A percentile compares a stretch with the other conserved stretches of the same genome.
Conservation (phyloP, 2,329 filamentous ascomycete genomes). For the Stagonosporopsis chrysanthemi region DNA sequence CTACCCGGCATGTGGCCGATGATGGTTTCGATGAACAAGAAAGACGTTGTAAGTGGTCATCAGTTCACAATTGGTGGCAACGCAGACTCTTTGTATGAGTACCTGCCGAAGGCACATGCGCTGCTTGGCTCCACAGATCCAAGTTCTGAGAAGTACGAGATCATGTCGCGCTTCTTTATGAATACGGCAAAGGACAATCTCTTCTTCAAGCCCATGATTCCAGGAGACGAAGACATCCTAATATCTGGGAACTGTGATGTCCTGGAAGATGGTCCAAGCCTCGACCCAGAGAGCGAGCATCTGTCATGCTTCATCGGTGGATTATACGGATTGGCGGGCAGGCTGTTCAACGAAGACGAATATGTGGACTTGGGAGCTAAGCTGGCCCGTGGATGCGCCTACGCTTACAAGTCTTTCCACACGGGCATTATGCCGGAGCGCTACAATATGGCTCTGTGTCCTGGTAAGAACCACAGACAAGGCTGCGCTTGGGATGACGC, state of each 20-base stretch:
- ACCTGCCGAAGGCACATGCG: conserved; percentile 57
- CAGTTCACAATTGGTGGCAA: conserved; percentile 46
- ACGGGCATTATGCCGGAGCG: conserved; percentile 67
- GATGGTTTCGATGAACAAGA: conserved; percentile 55
- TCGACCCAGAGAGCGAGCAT: conserved; percentile 62
- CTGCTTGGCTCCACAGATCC: conserved; percentile 54
- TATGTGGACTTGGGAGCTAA: conserved; percentile 63
- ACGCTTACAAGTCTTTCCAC: conserved; percentile 63
- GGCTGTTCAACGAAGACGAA: conserved; percentile 59
- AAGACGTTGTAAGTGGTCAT: conserved; percentile 40
- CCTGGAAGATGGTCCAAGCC: conserved; percentile 27
- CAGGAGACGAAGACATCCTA: conserved; percentile 55
- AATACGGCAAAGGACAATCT: conserved; percentile 53
- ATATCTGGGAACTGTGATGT: conserved; percentile 55
- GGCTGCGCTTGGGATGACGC: conserved; percentile 62
- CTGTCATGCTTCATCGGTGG: conserved; percentile 67
- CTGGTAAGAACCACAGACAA: conserved; percentile 26
- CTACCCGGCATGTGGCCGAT: conserved; percentile 84
- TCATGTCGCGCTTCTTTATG: conserved; percentile 62
- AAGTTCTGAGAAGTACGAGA: conserved; percentile 55
- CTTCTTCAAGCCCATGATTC: conserved; percentile 59
- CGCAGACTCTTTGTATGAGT: conserved; percentile 47
- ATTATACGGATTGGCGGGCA: conserved; percentile 65
- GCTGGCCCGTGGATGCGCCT: conserved; percentile 66
- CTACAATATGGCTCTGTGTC: conserved; percentile 62